Base-by-base conservation (phyloP, 257 asterid genomes). In the Solanum chmielewskii region DNA sequence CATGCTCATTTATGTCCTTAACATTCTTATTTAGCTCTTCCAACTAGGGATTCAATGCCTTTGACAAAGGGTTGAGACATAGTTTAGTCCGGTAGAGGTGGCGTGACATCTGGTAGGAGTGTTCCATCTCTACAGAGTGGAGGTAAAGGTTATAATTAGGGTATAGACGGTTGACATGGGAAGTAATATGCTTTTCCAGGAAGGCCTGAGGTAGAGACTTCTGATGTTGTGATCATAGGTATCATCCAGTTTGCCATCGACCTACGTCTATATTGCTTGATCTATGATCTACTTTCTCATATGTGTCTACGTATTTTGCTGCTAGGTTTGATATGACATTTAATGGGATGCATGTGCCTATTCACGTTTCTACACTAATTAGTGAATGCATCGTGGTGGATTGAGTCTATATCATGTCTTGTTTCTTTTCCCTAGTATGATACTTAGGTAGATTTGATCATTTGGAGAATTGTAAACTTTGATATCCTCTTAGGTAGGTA, bases 81-180 rank as follows among this genome's bases (percentile, higher is more conserved):
- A 15, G 9, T 49, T 49, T 21, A 49, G 9, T 49, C 23, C 23
- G 60, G 2, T 49, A 49, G 1, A 49, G 0, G 23, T 49, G 23
- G 23, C 60, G 6, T 16, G 60, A 49, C 60, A 15, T 49, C 9
- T 49, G 60, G 60, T 49, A 49, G 60, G 60, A 9, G 23, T 49
- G 7, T 9, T 52, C 62, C 23, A 52, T 21, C 62, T 52, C 23
- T 0, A 0, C 23, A 52, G 0, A 9, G 62, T 52, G 9, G 62
- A 52, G 62, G 23, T 52, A 52, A 23, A 52, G 9, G 62, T 52
- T 52, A 9, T 52, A 52, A 21, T 52, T 9, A 16, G 4, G 18
- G 23, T 16, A 52, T 9, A 52, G 9, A 23, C 0, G 4, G 0
- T 3, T 3, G 1, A 16, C 2, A 52, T 0, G 10, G 62, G 18